Conservation (phyloP, 352 stramenopile genomes). For the Globisporangium splendens region DNA sequence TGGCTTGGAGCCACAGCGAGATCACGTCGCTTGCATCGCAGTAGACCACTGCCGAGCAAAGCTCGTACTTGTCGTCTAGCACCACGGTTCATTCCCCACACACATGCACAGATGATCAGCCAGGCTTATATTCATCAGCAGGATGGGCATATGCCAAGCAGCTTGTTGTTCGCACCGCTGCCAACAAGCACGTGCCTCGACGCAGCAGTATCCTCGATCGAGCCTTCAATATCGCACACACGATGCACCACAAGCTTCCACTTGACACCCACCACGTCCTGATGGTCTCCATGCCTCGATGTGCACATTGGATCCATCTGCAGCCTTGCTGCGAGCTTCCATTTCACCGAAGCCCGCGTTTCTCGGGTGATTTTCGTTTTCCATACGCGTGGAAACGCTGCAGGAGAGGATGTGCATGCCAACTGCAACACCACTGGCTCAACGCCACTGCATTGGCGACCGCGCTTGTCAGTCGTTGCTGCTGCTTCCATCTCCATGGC, state of each 20-base stretch:
- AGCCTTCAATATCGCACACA: slow-evolving; percentile 15
- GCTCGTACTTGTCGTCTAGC: slow-evolving; percentile 3
- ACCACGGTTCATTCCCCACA: too few species aligned
- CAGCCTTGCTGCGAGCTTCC: slow-evolving; percentile 11
- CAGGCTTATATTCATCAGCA: too few species aligned
- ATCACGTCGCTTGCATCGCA: slow-evolving; percentile 17
- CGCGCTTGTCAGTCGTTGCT: neutral
- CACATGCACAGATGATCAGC: too few species aligned
- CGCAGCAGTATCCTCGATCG: slow-evolving; percentile 13
- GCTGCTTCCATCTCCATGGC: slow-evolving; percentile 10
- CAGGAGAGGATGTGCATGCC: too few species aligned
- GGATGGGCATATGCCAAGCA: neutral
- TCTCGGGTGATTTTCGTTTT: slow-evolving; percentile 15
- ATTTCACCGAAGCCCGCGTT: slow-evolving; percentile 20
- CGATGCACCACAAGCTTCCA: slow-evolving; percentile 22
- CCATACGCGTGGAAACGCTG: slow-evolving; percentile 12
- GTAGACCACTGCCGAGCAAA: slow-evolving; percentile 22
- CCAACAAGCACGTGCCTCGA: neutral
- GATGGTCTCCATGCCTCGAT: too few species aligned
- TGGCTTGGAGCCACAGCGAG: slow-evolving; percentile 7
- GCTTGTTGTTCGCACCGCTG: slow-evolving; percentile 7
- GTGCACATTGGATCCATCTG: too few species aligned
- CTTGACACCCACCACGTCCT: neutral
- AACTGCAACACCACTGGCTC: slow-evolving; percentile 13
- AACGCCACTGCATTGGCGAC: slow-evolving; percentile 1